Base-by-base conservation (phyloP, 306 rosid genomes). In the Phaseolus lunatus region DNA sequence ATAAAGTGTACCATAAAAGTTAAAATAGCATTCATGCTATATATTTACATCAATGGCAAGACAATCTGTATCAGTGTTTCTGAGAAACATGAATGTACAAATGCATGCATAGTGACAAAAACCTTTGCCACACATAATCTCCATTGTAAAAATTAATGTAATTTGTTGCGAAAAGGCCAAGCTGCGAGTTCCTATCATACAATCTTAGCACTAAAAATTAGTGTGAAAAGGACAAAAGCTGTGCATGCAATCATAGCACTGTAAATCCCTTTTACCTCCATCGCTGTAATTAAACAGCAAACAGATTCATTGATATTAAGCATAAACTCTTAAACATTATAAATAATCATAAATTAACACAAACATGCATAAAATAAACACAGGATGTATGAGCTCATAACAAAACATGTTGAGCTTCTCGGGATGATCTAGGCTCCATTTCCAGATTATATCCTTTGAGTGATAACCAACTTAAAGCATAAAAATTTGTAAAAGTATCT, bases 41-140 rank as follows among this genome's bases (percentile, higher is more conserved):
- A 16, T 49, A 47, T 37, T 70, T 53, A 52, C 43, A 72, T 66
- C 22, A 43, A 54, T 67, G 19, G 33, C 61, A 73, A 15, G n/a
- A 31, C 29, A 20, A 18, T n/a, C 47, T n/a, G 70, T 35, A 72
- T 50, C 35, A 62, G 15, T 14, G 43, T 44, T 70, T 37, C 48
- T 6, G n/a, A 27, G 16, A 45, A 61, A 61, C 33, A 74, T 58
- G 19, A 19, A 0, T 27, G 4, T 10, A 48, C 44, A 69, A 49
- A 1, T 14, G 9, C 69, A 63, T 23, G 16, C 35, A 31, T 18
- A 27, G 2, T 53, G 61, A 22, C 27, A 57, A 24, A n/a, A 57
- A 57, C 10, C 64, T 57, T 57, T 5, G 37, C 37, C 18, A 24
- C 35, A 57, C 1, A 49, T 12, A 43, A 47, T 47, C n/a, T 5